These are phyloP conservation scores for Lotmaria passim DNA, from an alignment of 208 protist species.

Conservation along the genomic window DNA sequence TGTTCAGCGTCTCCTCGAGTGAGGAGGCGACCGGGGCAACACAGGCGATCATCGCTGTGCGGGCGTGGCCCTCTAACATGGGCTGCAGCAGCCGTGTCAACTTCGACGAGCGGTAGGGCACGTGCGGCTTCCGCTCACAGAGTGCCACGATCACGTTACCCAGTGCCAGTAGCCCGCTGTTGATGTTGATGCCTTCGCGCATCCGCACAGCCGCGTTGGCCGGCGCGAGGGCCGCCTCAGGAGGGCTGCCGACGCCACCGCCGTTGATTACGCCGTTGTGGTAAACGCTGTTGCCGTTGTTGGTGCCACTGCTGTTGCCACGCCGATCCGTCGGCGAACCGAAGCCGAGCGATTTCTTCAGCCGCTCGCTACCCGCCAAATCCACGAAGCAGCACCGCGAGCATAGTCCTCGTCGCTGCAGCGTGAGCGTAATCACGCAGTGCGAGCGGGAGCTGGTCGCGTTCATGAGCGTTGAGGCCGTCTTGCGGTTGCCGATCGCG, in stretches of 20 bases:
- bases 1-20: conserved; percentile 96
- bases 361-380: conserved; percentile 94
- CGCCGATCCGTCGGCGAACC: conserved; percentile 5
- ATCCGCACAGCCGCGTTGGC: conserved; percentile 60
- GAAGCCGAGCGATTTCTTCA: conserved; percentile 76
- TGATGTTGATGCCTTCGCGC: conserved; percentile 95
- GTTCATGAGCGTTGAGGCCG: conserved; percentile 94
- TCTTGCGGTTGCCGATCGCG: conserved; percentile 87
- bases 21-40: conserved; percentile 87
- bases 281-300: conserved; percentile 11
- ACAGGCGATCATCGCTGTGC: conserved; percentile 95
- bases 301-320: not conserved
- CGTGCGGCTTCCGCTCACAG: conserved; percentile 79
- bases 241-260: not conserved
- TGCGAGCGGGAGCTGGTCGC: conserved; percentile 92
- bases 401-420: conserved; percentile 57
- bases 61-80: conserved; percentile 91
- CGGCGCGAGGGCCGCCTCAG: conserved; percentile 22
- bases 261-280: not conserved
- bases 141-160: conserved; percentile 95
- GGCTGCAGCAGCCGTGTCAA: conserved; percentile 95
- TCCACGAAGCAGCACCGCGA: conserved; percentile 94
- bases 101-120: conserved; percentile 96
- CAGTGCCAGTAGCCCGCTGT: conserved; percentile 91
- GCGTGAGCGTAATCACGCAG: conserved; percentile 91